These are phyloP conservation scores for Rhodocollybia butyracea DNA, from an alignment of 768 basidiomycete genomes.

Conservation along the genomic window DNA sequence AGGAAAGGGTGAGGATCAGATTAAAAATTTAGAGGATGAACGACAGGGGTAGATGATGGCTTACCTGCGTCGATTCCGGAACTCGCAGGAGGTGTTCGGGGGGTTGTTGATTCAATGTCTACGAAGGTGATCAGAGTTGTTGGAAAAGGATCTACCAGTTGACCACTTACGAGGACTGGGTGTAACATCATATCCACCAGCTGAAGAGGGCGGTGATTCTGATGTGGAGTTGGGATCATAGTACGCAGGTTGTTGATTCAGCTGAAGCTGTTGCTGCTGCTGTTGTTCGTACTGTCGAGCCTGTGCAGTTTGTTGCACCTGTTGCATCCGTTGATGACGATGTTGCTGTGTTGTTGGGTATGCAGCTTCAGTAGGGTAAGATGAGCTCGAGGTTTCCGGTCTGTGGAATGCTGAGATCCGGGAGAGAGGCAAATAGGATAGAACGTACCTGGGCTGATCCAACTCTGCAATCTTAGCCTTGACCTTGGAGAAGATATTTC, in stretches of 20 bases:
- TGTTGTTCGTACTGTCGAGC: conserved; percentile 11
- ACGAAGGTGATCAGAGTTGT: not conserved
- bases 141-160: not conserved
- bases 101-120: conserved; percentile 1
- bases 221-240: conserved; percentile 29
- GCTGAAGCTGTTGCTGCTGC: conserved; percentile 15
- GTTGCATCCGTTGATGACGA: conserved; percentile 4
- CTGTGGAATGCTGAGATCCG: not conserved
- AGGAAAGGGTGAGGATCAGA: not conserved
- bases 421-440: not conserved
- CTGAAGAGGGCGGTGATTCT: not conserved
- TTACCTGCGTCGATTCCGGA: conserved; percentile 31
- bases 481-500: conserved; percentile 67
- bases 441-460: conserved; percentile 48
- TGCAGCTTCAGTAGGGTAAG: conserved; percentile 9
- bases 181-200: conserved; percentile 1
- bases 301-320: not conserved
- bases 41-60: conserved; percentile 3
- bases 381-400: not conserved
- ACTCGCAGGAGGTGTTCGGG: conserved; percentile 19
- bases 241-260: conserved; percentile 24
- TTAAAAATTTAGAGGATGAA: not conserved
- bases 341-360: conserved; percentile 8
- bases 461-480: conserved; percentile 83
- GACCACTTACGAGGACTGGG: not conserved